These are phyloP conservation scores for Leptodontidium sp. DNA, from an alignment of 2,329 filamentous ascomycete genomes.

Conservation along the genomic window DNA sequence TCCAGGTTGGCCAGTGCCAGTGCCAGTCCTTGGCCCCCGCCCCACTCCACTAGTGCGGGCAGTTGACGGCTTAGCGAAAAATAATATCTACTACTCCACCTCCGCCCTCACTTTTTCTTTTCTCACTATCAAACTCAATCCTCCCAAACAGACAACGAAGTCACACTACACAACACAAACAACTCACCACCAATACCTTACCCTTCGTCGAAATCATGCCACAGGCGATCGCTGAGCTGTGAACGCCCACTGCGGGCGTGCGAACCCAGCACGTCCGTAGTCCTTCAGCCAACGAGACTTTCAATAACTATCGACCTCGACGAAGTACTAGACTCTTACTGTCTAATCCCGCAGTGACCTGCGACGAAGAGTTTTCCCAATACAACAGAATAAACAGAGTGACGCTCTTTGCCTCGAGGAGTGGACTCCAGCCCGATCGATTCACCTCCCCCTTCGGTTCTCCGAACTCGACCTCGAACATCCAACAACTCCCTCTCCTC, in stretches of 20 bases:
- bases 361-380: conserved; percentile 44
- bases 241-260: conserved; percentile 83
- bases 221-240: conserved; percentile 89
- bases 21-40: background rate
- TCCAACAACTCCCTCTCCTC: conserved; percentile 11
- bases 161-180: conserved; percentile 58
- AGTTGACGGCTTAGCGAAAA: conserved; percentile 35
- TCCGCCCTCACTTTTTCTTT: conserved; percentile 36
- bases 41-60: conserved; percentile 20
- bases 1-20: background rate
- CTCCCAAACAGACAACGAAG: conserved; percentile 67
- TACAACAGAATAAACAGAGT: conserved; percentile 44
- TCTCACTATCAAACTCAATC: conserved; percentile 40
- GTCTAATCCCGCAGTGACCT: conserved; percentile 39
- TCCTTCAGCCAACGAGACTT: conserved; percentile 83
- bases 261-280: conserved; percentile 69
- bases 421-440: conserved; percentile 38
- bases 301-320: conserved; percentile 71
- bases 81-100: conserved; percentile 28
- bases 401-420: conserved; percentile 36
- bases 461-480: conserved; percentile 23
- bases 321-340: conserved; percentile 68
- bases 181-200: conserved; percentile 34
- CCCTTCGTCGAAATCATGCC: conserved; percentile 78
- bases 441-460: conserved; percentile 21